Conservation (phyloP, 495 filamentous ascomycete species). For the Glarea lozoyensis region DNA sequence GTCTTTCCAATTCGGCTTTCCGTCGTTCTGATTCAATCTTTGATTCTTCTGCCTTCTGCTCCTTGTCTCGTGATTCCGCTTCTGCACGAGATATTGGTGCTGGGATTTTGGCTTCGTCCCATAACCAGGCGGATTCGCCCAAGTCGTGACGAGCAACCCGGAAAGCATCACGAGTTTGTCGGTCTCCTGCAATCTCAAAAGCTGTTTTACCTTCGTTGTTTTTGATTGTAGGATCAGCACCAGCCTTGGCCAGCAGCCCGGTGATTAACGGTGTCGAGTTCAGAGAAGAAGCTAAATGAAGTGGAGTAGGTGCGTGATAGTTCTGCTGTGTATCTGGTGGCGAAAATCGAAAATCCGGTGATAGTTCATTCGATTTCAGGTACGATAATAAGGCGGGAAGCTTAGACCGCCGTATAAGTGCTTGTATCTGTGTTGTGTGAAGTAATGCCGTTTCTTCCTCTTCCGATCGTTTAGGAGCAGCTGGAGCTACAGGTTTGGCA, state of each 20-base stretch:
- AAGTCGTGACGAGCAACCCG: conserved; percentile 75
- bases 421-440: conserved; percentile 80
- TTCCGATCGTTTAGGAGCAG: conserved; percentile 51
- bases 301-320: conserved; percentile 74
- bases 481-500: conserved; percentile 32
- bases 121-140: conserved; percentile 70
- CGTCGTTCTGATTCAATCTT: conserved; percentile 48
- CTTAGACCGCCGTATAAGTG: conserved; percentile 84
- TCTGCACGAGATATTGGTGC: conserved; percentile 57
- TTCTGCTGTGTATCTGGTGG: conserved; percentile 60
- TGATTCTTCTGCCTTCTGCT: conserved; percentile 51
- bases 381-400: conserved; percentile 81
- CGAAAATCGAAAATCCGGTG: conserved; percentile 61
- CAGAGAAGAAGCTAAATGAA: conserved; percentile 77
- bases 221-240: conserved; percentile 59
- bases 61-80: conserved; percentile 51
- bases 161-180: conserved; percentile 83
- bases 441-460: conserved; percentile 72
- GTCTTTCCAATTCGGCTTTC: conserved; percentile 53
- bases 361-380: conserved; percentile 59
- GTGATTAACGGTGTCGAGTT: conserved; percentile 64
- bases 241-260: conserved; percentile 67
- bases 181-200: conserved; percentile 82
- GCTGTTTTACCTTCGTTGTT: conserved; percentile 68
- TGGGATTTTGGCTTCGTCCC: conserved; percentile 67